phyloP scores from a whole-genome alignment of 2,329 filamentous ascomycete genomes.

The Alternaria panax region DNA sequence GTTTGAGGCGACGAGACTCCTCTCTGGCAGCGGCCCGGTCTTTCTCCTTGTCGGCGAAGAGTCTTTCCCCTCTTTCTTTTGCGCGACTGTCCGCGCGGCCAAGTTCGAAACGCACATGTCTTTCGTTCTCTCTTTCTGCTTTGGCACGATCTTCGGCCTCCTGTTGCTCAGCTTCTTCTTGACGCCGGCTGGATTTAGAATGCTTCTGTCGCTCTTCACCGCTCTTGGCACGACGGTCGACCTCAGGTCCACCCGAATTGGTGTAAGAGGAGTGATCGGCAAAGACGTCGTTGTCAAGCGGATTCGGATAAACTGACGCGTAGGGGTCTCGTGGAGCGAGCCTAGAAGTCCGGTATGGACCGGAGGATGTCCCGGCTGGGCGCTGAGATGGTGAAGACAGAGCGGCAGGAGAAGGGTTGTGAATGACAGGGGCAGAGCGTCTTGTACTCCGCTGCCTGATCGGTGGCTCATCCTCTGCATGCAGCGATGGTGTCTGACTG shows the following conservation, averaged over 20 bases:
- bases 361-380: slow-evolving; percentile 19
- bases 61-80: slow-evolving; percentile 29
- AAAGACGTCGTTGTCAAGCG: slow-evolving; percentile 33
- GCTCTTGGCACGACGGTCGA: slow-evolving; percentile 29
- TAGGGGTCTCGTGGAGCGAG: slow-evolving; percentile 28
- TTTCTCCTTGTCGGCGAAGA: slow-evolving; percentile 29
- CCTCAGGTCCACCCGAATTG: slow-evolving; percentile 32
- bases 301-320: slow-evolving; percentile 19
- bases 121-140: slow-evolving; percentile 34
- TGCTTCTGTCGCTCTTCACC: slow-evolving; percentile 30
- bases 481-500: slow-evolving; percentile 39
- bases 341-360: slow-evolving; percentile 30
- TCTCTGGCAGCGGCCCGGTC: slow-evolving; percentile 29
- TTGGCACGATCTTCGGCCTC: slow-evolving; percentile 19
- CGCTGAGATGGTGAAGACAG: slow-evolving; percentile 31
- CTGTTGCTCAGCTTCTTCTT: slow-evolving; percentile 34
- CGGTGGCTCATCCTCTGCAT: slow-evolving; percentile 40
- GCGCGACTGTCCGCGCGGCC: slow-evolving; percentile 32
- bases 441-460: slow-evolving; percentile 28
- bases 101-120: slow-evolving; percentile 39
- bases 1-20: slow-evolving; percentile 26
- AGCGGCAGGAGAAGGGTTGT: slow-evolving; percentile 30
- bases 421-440: slow-evolving; percentile 37
- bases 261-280: slow-evolving; percentile 28
- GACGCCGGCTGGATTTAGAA: slow-evolving; percentile 28